Percentiles rank a stretch among this genome's conserved stretches.
These are phyloP conservation scores for Chaetomium fimeti DNA, from an alignment of 495 filamentous ascomycete species.

Conservation along the genomic window DNA sequence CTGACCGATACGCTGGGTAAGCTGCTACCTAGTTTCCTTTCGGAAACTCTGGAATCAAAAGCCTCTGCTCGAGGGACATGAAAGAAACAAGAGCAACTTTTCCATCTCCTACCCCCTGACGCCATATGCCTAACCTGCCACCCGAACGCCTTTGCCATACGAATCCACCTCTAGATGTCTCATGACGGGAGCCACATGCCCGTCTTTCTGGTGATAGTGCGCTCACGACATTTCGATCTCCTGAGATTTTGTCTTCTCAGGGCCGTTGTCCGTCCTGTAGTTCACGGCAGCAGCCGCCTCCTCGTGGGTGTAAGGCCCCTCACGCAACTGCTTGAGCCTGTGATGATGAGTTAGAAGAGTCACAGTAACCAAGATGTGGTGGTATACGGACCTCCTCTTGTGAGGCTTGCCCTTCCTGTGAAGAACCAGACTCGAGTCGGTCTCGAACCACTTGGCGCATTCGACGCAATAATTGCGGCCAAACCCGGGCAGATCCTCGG, in stretches of 20 bases:
- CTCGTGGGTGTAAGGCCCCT: conserved; percentile 82
- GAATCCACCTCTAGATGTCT: neutral
- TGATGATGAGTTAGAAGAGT: neutral
- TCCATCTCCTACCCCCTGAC: conserved; percentile 6
- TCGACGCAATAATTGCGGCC: conserved; percentile 86
- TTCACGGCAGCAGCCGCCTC: conserved; percentile 80
- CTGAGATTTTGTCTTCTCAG: conserved; percentile 25
- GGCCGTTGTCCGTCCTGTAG: conserved; percentile 35
- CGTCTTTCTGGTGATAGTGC: neutral
- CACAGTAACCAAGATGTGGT: neutral
- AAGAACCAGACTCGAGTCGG: conserved; percentile 67
- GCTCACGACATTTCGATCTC: conserved; percentile 34
- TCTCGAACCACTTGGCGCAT: conserved; percentile 95
- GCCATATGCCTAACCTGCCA: neutral
- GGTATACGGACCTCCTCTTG: conserved; percentile 69
- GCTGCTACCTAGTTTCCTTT: neutral
- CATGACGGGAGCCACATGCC: neutral
- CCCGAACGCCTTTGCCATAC: conserved; percentile 17
- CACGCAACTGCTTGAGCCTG: conserved; percentile 71
- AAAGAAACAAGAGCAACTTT: neutral
- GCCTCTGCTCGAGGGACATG: neutral
- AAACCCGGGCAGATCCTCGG: conserved; percentile 82
- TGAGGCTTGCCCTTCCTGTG: conserved; percentile 89
- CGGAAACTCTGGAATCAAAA: neutral
- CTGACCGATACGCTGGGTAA: neutral